Conservation (phyloP, 371 early-diverging fungal species). For the Dinochytrium kinnereticum region DNA sequence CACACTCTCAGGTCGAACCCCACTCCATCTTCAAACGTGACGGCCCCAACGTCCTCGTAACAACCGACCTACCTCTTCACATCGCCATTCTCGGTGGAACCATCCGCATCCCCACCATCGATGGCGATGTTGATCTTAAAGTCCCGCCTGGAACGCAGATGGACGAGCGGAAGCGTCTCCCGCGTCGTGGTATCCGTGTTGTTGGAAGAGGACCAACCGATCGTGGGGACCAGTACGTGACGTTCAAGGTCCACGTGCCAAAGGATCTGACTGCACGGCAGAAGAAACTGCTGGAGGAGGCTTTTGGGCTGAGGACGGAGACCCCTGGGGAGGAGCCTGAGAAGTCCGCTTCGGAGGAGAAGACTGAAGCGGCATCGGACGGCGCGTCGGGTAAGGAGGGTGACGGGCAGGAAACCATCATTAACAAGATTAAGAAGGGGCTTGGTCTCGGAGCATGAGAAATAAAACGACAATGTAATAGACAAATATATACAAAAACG, state of each 20-base stretch:
- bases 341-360: neutral
- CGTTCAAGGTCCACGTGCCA: slow-evolving; percentile 79
- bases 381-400: neutral
- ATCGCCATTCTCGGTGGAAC: slow-evolving; percentile 87
- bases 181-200: slow-evolving; percentile 75
- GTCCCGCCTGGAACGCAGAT: slow-evolving; percentile 87
- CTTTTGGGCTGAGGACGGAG: slow-evolving; percentile 46
- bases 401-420: slow-evolving; percentile 4
- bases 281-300: slow-evolving; percentile 39
- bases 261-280: slow-evolving; percentile 47
- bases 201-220: slow-evolving; percentile 22
- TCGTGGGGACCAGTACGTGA: slow-evolving; percentile 87
- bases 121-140: slow-evolving; percentile 90
- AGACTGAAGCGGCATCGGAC: neutral
- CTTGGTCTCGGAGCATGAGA: slow-evolving; percentile 21
- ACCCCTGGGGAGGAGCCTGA: neutral
- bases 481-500: slow-evolving; percentile 5
- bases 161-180: slow-evolving; percentile 76
- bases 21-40: slow-evolving; percentile 78
- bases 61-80: slow-evolving; percentile 77
- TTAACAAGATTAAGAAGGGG: slow-evolving; percentile 29
- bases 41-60: slow-evolving; percentile 75
- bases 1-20: slow-evolving; percentile 59
- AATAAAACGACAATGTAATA: neutral
- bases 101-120: slow-evolving; percentile 85